A percentile compares a stretch with the other conserved stretches of the same genome.
phyloP scores from a whole-genome alignment of 331 rosid genomes.

The Rosa hybrid region DNA sequence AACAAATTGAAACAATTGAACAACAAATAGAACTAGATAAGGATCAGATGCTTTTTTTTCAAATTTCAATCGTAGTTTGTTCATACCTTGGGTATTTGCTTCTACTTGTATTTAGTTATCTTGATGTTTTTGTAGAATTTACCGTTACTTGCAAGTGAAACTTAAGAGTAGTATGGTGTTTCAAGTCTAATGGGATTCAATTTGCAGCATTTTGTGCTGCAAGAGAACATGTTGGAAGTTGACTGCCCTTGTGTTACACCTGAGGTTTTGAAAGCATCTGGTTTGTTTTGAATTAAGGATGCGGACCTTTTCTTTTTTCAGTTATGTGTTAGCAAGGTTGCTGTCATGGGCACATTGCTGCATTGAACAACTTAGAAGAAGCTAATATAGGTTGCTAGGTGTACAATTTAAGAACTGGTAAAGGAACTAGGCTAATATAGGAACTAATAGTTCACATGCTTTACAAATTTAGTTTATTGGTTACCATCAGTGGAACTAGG shows the following conservation, averaged over 20 bases:
- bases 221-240: conserved; percentile 95
- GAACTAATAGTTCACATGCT: too few relatives aligned
- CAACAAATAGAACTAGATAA: background rate
- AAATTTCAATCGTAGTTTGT: background rate
- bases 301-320: too few relatives aligned
- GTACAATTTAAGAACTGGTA: too few relatives aligned
- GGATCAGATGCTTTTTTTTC: background rate
- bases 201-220: conserved; percentile 84
- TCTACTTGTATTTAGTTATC: background rate
- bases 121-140: background rate
- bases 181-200: background rate
- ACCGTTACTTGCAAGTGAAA: background rate
- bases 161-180: background rate
- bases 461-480: too few relatives aligned
- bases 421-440: too few relatives aligned
- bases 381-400: too few relatives aligned
- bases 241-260: conserved; percentile 98
- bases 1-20: background rate
- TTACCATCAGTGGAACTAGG: too few relatives aligned
- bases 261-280: conserved; percentile 91
- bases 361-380: too few relatives aligned
- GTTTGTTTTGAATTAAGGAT: conserved; percentile 8
- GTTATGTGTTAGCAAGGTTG: too few relatives aligned
- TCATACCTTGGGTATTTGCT: background rate
- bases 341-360: too few relatives aligned